Evolutionary conservation across 345 rosid species (phyloP).

Genomic region (Euclidium syriacum): DNA sequence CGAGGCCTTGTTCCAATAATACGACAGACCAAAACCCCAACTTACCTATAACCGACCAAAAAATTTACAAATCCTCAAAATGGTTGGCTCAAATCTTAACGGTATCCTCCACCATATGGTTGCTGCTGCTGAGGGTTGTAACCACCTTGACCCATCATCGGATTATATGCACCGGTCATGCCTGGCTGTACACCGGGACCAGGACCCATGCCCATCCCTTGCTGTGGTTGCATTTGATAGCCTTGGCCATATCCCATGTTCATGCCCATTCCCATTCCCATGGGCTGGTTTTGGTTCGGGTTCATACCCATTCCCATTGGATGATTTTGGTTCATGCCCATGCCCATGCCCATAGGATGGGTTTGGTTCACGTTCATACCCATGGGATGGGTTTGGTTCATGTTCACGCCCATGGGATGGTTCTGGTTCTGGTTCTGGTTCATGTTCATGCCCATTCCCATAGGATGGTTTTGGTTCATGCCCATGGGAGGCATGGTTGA

Average conservation of each 20-base stretch:
- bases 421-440: constrained; percentile 9
- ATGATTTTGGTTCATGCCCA: too few relatives aligned
- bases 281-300: background rate
- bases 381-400: too few relatives aligned
- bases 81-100: constrained; percentile 33
- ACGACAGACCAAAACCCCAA: constrained; percentile 3
- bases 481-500: constrained; percentile 43
- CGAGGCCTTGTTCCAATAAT: background rate
- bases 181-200: constrained; percentile 34
- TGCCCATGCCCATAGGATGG: background rate
- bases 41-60: constrained; percentile 9
- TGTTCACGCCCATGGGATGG: constrained; percentile 27
- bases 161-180: constrained; percentile 48
- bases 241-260: too few relatives aligned
- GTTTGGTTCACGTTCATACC: constrained; percentile 19
- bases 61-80: constrained; percentile 8
- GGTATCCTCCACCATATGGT: constrained; percentile 59
- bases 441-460: constrained; percentile 25
- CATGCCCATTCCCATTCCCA: constrained; percentile 9
- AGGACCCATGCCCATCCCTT: too few relatives aligned
- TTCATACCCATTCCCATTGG: background rate
- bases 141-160: constrained; percentile 67
- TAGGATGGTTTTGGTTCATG: constrained; percentile 24
- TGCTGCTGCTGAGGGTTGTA: constrained; percentile 55
- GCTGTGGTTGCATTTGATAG: too few relatives aligned